These are phyloP conservation scores for Chytriomyces confervae DNA, from an alignment of 192 early-diverging fungal species.

Conservation along the genomic window DNA sequence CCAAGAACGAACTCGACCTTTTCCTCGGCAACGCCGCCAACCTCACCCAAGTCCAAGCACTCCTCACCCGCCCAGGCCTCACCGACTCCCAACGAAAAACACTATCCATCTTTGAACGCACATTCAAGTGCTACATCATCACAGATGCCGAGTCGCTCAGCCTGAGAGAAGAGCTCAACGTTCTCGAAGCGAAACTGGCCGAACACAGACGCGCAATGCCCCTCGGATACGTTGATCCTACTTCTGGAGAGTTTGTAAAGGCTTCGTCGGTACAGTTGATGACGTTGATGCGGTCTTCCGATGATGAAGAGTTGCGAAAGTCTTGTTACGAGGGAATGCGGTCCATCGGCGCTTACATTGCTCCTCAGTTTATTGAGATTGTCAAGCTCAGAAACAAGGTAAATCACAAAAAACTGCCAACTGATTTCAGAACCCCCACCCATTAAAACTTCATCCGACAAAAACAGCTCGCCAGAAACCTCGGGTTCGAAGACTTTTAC, in stretches of 20 bases:
- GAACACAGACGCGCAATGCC: slow-evolving; percentile 25
- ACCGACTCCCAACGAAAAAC: slow-evolving; percentile 18
- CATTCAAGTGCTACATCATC: slow-evolving; percentile 43
- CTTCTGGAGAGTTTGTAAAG: slow-evolving; percentile 23
- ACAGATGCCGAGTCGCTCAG: slow-evolving; percentile 20
- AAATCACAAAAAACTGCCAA: too few species aligned
- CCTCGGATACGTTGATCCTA: slow-evolving; percentile 32
- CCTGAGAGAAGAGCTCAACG: slow-evolving; percentile 27
- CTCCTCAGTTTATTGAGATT: slow-evolving; percentile 37
- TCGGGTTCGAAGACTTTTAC: slow-evolving; percentile 40
- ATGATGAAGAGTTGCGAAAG: slow-evolving; percentile 33
- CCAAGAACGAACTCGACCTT: slow-evolving; percentile 39
- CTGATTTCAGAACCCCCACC: too few species aligned
- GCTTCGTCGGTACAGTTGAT: slow-evolving; percentile 35
- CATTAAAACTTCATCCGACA: too few species aligned
- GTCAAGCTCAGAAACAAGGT: slow-evolving; percentile 37
- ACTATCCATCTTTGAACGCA: slow-evolving; percentile 33
- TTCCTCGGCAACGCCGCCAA: slow-evolving; percentile 34
- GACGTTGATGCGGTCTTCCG: slow-evolving; percentile 34
- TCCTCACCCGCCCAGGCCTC: slow-evolving; percentile 31
- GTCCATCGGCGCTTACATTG: slow-evolving; percentile 37
- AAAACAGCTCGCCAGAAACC: slow-evolving; percentile 27
- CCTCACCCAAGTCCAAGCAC: slow-evolving; percentile 21
- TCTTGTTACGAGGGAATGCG: slow-evolving; percentile 33
- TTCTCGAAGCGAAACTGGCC: slow-evolving; percentile 36